Conservation (phyloP, 2,329 filamentous ascomycete genomes). For the Fusarium sacchari region DNA sequence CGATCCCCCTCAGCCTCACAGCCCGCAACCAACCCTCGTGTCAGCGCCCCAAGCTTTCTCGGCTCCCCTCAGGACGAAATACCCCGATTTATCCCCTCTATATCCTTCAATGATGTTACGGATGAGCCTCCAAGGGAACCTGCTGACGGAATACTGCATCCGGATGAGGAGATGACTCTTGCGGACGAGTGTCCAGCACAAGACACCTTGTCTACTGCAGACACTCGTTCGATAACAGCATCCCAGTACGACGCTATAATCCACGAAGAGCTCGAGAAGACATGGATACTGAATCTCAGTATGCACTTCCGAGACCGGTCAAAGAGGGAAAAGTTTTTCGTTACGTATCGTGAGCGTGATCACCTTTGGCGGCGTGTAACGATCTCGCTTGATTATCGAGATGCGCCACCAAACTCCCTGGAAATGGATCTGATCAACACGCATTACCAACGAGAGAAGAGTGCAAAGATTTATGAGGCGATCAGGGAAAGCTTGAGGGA, state of each 20-base stretch:
- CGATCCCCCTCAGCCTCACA: constrained; percentile 37
- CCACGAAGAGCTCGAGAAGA: constrained; percentile 82
- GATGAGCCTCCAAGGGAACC: constrained; percentile 14
- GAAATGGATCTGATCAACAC: constrained; percentile 83
- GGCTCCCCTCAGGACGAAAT: constrained; percentile 36
- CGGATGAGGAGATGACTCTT: constrained; percentile 37
- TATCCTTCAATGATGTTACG: constrained; percentile 25
- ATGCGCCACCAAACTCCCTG: constrained; percentile 81
- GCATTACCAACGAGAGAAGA: constrained; percentile 91
- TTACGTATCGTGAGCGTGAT: constrained; percentile 87
- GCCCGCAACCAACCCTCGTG: constrained; percentile 50
- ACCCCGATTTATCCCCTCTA: constrained; percentile 27
- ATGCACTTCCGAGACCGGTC: constrained; percentile 98
- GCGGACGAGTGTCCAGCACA: constrained; percentile 36
- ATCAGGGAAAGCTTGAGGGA: constrained; percentile 92
- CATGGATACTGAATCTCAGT: constrained; percentile 96
- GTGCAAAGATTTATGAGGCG: constrained; percentile 89
- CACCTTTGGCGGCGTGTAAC: constrained; percentile 88
- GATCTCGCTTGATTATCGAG: constrained; percentile 90
- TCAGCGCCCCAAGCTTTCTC: constrained; percentile 61
- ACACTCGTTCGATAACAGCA: constrained; percentile 60
- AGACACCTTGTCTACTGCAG: constrained; percentile 50
- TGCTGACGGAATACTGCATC: constrained; percentile 7
- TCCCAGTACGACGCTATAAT: constrained; percentile 72
- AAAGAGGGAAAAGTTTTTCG: constrained; percentile 95